These are phyloP conservation scores for Hondaea fermentalgiana DNA, from an alignment of 108 stramenopile genomes.

Conservation along the genomic window DNA sequence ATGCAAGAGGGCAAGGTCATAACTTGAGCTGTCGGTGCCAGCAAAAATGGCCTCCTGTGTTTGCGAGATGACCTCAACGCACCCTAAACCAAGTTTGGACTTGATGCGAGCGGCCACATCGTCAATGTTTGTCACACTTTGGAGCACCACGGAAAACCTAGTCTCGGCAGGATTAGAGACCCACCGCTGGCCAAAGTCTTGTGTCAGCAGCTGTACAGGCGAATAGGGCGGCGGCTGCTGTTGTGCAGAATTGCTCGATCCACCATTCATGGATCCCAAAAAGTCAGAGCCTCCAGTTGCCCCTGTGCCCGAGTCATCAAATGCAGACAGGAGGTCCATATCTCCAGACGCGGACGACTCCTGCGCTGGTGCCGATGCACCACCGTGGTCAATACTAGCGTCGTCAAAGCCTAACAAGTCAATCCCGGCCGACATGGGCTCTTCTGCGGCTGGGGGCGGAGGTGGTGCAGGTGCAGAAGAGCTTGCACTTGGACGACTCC, in stretches of 20 bases:
- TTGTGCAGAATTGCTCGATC: background rate
- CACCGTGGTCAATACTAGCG: background rate
- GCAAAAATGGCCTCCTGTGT: constrained; percentile 12
- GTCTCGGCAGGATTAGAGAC: background rate
- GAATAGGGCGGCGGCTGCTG: background rate
- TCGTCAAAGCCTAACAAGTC: background rate
- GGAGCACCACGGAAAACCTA: background rate
- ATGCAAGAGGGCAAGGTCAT: background rate
- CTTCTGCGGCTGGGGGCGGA: background rate
- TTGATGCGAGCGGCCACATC: background rate
- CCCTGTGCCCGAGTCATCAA: background rate
- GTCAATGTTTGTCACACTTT: background rate
- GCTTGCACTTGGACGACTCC: background rate
- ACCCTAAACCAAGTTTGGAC: background rate
- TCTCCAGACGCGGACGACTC: no score
- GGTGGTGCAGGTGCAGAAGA: background rate
- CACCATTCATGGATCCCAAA: background rate
- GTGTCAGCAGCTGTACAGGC: background rate
- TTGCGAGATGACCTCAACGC: background rate
- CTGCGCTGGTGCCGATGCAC: background rate
- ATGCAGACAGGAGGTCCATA: background rate
- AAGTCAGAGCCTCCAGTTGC: background rate
- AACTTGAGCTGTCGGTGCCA: background rate
- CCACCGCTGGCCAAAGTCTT: constrained; percentile 8
- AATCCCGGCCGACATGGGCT: background rate